Evolutionary conservation across 495 filamentous ascomycete species (phyloP).

Genomic region (Podospora appendiculata): DNA sequence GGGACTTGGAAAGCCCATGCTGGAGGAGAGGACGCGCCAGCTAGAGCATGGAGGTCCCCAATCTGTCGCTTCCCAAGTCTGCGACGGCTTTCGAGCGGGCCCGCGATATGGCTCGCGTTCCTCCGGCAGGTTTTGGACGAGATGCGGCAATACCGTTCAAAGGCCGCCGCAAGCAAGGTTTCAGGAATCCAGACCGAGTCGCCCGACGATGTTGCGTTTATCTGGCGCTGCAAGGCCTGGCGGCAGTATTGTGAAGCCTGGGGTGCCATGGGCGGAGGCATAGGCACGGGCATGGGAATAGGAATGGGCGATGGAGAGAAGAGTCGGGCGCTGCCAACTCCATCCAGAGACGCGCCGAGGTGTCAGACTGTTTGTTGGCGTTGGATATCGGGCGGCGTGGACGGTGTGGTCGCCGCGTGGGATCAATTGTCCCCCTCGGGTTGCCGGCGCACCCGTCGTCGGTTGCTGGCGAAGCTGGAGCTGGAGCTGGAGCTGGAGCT

Average conservation of each 20-base stretch:
- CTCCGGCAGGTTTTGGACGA: conserved; percentile 17
- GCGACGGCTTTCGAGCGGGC: conserved; percentile 45
- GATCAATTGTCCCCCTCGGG: no score
- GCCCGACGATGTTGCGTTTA: conserved; percentile 10
- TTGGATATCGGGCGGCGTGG: no score
- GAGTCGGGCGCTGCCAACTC: conserved; percentile 2
- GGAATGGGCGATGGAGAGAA: background rate
- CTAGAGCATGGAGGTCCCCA: conserved; percentile 31
- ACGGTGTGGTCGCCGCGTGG: no score
- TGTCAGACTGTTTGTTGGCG: no score
- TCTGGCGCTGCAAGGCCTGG: conserved; percentile 29
- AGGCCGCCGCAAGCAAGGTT: conserved; percentile 24
- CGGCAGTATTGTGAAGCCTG: conserved; percentile 28
- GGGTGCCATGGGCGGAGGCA: conserved; percentile 25
- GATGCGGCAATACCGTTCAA: conserved; percentile 30
- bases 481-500: no score
- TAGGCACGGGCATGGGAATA: background rate
- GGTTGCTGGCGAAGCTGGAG: no score
- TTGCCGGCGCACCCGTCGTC: no score
- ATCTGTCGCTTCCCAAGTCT: conserved; percentile 45
- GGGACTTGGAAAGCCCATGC: conserved; percentile 32
- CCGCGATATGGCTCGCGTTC: conserved; percentile 26
- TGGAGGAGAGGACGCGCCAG: conserved; percentile 25
- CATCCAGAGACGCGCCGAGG: no score
- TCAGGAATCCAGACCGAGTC: conserved; percentile 41